Conservation (phyloP, 2,329 filamentous ascomycete genomes). For the Chaetothyriales sp. region DNA sequence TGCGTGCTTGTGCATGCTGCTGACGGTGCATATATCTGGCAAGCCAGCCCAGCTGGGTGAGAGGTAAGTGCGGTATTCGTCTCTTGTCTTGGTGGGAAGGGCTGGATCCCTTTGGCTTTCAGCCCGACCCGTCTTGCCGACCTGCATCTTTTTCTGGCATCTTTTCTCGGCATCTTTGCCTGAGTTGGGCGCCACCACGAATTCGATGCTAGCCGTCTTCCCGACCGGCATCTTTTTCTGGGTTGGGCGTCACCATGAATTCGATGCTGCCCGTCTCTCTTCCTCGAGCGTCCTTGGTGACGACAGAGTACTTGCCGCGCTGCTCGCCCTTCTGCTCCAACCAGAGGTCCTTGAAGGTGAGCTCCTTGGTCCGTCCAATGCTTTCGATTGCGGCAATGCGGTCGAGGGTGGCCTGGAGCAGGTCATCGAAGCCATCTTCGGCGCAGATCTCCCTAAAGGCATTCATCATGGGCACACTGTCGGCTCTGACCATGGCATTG, state of each 20-base stretch:
- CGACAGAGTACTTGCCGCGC: slow-evolving; percentile 58
- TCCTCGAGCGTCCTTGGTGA: slow-evolving; percentile 35
- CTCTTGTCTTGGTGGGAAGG: too few species aligned
- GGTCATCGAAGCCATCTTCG: slow-evolving; percentile 63
- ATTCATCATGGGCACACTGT: slow-evolving; percentile 89
- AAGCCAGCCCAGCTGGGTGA: too few species aligned
- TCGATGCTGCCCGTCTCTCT: slow-evolving; percentile 34
- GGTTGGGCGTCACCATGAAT: slow-evolving; percentile 31
- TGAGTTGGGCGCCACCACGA: slow-evolving; percentile 29
- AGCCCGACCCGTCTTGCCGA: neutral
- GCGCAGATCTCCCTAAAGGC: slow-evolving; percentile 77
- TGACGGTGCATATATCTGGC: neutral
- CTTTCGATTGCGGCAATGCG: slow-evolving; percentile 89
- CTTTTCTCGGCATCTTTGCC: too few species aligned
- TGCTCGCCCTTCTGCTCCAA: slow-evolving; percentile 36
- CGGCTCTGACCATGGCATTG: slow-evolving; percentile 72
- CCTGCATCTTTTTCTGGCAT: neutral
- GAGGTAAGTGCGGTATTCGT: neutral
- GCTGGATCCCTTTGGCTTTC: neutral
- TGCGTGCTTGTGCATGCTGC: neutral
- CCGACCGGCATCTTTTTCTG: too few species aligned
- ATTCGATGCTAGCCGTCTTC: slow-evolving; percentile 35
- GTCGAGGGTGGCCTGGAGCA: slow-evolving; percentile 68
- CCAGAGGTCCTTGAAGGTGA: slow-evolving; percentile 91
- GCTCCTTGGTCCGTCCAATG: slow-evolving; percentile 79